Percentiles rank a stretch among this genome's conserved stretches.
phyloP scores from a whole-genome alignment of 768 basidiomycete species.

The Suillus cothurnatus region DNA sequence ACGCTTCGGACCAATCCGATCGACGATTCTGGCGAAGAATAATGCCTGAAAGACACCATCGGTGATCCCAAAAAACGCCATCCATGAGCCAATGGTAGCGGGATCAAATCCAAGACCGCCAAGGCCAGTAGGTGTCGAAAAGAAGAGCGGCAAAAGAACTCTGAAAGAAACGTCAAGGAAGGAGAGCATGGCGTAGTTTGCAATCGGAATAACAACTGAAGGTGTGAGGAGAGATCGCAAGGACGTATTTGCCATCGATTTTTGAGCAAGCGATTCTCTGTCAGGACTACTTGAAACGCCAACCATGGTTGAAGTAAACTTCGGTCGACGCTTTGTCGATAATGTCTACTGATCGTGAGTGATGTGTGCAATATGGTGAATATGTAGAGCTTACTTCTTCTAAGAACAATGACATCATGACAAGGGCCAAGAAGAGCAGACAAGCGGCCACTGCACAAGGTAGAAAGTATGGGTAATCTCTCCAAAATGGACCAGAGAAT shows the following conservation, averaged over 20 bases:
- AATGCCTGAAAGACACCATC: slow-evolving; percentile 43
- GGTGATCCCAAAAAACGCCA: slow-evolving; percentile 40
- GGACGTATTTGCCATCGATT: slow-evolving; percentile 27
- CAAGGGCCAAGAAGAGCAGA: slow-evolving; percentile 16
- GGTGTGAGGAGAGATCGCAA: slow-evolving; percentile 32
- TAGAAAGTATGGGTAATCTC: slow-evolving; percentile 38
- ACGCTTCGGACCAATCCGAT: slow-evolving; percentile 41
- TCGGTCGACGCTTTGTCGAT: not conserved
- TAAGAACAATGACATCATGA: slow-evolving; percentile 25
- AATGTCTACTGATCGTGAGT: not conserved
- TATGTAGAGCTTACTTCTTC: slow-evolving; percentile 29
- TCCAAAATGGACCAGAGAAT: slow-evolving; percentile 45
- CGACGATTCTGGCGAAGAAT: slow-evolving; percentile 43
- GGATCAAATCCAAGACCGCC: slow-evolving; percentile 48
- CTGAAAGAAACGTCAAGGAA: slow-evolving; percentile 44
- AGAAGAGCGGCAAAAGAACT: slow-evolving; percentile 48
- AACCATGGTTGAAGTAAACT: not conserved
- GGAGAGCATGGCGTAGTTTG: slow-evolving; percentile 43
- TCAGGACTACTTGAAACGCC: not conserved
- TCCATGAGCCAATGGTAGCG: slow-evolving; percentile 39
- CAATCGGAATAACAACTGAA: slow-evolving; percentile 42
- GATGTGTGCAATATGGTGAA: not conserved
- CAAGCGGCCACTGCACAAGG: slow-evolving; percentile 30
- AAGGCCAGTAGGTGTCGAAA: slow-evolving; percentile 42
- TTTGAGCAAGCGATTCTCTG: not conserved